Conservation (phyloP, 345 rosid genomes). For the Citrus maxima region DNA sequence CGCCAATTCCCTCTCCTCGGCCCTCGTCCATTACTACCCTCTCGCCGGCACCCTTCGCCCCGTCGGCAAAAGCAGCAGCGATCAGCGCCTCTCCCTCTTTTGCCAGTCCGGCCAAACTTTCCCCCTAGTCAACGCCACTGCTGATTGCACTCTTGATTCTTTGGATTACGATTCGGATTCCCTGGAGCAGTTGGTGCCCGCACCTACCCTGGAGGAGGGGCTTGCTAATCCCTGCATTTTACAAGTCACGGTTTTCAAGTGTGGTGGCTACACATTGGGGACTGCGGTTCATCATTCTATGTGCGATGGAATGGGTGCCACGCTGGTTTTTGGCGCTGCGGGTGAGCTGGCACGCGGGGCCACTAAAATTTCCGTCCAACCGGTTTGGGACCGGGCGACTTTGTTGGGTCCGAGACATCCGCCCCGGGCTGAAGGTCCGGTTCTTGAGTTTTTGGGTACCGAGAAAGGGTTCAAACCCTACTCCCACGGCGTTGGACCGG, state of each 20-base stretch:
- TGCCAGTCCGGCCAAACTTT: conserved; percentile 50
- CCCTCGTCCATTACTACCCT: conserved; percentile 64
- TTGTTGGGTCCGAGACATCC: conserved; percentile 70
- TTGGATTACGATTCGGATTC: conserved; percentile 46
- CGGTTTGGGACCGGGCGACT: conserved; percentile 62
- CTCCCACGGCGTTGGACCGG: conserved; percentile 30
- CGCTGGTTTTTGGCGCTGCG: conserved; percentile 60
- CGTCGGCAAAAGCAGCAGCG: neutral
- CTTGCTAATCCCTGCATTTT: conserved; percentile 59
- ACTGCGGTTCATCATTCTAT: conserved; percentile 67
- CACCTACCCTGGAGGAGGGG: conserved; percentile 46
- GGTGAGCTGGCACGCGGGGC: conserved; percentile 78
- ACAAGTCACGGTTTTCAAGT: conserved; percentile 66
- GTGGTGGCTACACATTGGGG: conserved; percentile 74
- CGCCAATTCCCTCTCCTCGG: conserved; percentile 47
- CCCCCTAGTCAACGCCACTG: conserved; percentile 54
- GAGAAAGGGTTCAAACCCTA: conserved; percentile 49
- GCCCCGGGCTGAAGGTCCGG: conserved; percentile 46
- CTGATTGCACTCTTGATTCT: conserved; percentile 53
- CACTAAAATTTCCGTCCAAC: conserved; percentile 34
- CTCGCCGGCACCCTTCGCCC: conserved; percentile 50
- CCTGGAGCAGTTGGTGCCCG: conserved; percentile 54
- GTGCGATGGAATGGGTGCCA: conserved; percentile 83
- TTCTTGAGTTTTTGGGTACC: conserved; percentile 46
- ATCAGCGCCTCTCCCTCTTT: conserved; percentile 38